Conservation (phyloP, 2,329 filamentous ascomycete species). For the Metarhizium album region DNA sequence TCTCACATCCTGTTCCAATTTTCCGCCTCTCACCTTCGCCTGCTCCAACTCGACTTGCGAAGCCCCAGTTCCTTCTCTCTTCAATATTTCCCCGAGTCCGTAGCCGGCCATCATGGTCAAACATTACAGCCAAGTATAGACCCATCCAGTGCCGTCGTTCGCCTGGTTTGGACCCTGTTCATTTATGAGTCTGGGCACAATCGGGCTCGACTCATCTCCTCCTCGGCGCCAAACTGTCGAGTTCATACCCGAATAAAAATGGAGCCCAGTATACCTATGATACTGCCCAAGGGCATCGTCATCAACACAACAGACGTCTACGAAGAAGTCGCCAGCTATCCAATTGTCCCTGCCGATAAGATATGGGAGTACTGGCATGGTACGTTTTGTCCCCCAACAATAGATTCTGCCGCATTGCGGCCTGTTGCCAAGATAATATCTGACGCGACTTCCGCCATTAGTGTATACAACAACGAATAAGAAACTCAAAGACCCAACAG, state of each 20-base stretch:
- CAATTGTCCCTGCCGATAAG: constrained; percentile 39
- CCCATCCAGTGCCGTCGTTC: neutral
- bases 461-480: constrained; percentile 52
- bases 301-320: constrained; percentile 42
- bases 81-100: neutral
- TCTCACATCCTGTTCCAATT: neutral
- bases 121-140: neutral
- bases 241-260: constrained; percentile 11
- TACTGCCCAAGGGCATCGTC: constrained; percentile 48
- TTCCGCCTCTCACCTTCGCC: neutral
- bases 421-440: neutral
- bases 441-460: constrained; percentile 16
- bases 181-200: neutral
- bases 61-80: neutral
- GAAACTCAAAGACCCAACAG: constrained; percentile 49
- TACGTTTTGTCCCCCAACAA: constrained; percentile 19
- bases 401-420: neutral
- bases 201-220: neutral
- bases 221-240: neutral
- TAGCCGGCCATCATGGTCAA: constrained; percentile 2
- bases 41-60: neutral
- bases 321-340: constrained; percentile 40
- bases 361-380: constrained; percentile 48
- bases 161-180: neutral
- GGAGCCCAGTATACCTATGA: constrained; percentile 28